phyloP scores from a whole-genome alignment of 148 eudicot genomes.

The Chenopodium quinoa region DNA sequence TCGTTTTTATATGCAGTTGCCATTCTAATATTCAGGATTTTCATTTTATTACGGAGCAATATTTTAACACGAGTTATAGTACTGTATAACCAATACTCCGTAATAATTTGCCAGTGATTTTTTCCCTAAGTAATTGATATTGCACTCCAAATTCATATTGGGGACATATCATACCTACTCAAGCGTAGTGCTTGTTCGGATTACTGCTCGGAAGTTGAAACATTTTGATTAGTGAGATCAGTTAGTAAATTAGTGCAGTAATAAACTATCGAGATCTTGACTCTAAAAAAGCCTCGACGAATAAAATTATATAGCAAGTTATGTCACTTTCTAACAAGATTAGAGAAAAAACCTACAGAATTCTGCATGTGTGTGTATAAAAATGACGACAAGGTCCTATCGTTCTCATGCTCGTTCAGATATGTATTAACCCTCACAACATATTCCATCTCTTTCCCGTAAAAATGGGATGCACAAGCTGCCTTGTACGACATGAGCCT shows the following conservation, averaged over 20 bases:
- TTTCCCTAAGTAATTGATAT: too few species aligned
- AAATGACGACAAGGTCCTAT: slow-evolving; percentile 30
- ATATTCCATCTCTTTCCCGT: slow-evolving; percentile 57
- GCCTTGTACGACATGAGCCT: slow-evolving; percentile 72
- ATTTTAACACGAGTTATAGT: too few species aligned
- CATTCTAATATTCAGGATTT: too few species aligned
- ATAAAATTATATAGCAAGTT: neutral
- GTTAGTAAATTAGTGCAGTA: neutral
- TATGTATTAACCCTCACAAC: slow-evolving; percentile 42
- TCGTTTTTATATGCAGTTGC: too few species aligned
- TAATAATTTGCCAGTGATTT: too few species aligned
- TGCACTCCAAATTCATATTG: too few species aligned
- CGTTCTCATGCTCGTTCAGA: slow-evolving; percentile 30
- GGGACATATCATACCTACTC: too few species aligned
- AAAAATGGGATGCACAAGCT: slow-evolving; percentile 68
- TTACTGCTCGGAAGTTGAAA: neutral
- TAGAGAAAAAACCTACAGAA: slow-evolving; percentile 46
- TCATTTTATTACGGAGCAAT: too few species aligned
- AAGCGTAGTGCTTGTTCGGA: too few species aligned
- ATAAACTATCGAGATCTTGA: neutral
- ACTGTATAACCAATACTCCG: too few species aligned
- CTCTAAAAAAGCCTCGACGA: neutral
- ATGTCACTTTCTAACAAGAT: slow-evolving; percentile 12
- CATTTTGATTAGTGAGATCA: neutral
- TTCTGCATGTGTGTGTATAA: slow-evolving; percentile 44